Percentiles rank a stretch among this genome's conserved stretches.
Evolutionary conservation across 805 yeast genomes (phyloP).

Genomic region (Wickerhamiella spandovensis): DNA sequence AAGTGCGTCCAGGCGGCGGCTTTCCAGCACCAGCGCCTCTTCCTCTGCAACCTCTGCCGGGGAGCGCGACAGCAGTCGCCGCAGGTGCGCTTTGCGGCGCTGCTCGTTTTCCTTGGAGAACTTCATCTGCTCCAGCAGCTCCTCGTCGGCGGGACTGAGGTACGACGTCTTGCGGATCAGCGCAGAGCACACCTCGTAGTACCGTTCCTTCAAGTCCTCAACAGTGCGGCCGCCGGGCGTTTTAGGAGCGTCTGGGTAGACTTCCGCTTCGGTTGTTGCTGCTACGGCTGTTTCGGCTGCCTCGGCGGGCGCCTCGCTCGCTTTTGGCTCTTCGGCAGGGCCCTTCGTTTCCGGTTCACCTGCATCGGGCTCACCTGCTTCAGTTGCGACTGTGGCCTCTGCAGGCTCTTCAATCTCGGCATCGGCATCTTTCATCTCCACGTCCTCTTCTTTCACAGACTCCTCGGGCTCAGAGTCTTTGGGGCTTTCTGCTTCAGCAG

Average conservation of each 20-base stretch:
- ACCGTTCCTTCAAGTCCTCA: conserved; percentile 76
- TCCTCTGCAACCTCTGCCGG: conserved; percentile 98
- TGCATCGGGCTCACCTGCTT: not conserved
- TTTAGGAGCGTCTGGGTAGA: not conserved
- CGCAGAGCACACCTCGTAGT: conserved; percentile 53
- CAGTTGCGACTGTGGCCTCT: not conserved
- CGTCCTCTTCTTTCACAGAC: not conserved
- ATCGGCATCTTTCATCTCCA: conserved; percentile 1
- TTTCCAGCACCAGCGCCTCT: conserved; percentile 84
- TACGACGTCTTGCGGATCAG: conserved; percentile 34
- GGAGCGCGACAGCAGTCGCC: conserved; percentile 61
- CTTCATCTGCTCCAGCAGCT: conserved; percentile 48
- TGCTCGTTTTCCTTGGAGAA: conserved; percentile 60
- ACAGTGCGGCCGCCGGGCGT: conserved; percentile 30
- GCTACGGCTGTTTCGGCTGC: not conserved
- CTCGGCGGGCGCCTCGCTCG: not conserved
- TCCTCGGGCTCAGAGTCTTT: not conserved
- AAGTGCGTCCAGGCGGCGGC: conserved; percentile 80
- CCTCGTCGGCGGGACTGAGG: conserved; percentile 33
- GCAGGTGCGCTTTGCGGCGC: conserved; percentile 69
- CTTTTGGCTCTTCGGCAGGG: not conserved
- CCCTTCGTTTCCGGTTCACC: not conserved
- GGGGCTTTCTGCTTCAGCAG: not conserved
- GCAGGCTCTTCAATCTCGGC: conserved; percentile 1
- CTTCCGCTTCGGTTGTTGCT: not conserved